Base-by-base conservation (phyloP, 805 yeast genomes). In the Candida khao-thaluensis region DNA sequence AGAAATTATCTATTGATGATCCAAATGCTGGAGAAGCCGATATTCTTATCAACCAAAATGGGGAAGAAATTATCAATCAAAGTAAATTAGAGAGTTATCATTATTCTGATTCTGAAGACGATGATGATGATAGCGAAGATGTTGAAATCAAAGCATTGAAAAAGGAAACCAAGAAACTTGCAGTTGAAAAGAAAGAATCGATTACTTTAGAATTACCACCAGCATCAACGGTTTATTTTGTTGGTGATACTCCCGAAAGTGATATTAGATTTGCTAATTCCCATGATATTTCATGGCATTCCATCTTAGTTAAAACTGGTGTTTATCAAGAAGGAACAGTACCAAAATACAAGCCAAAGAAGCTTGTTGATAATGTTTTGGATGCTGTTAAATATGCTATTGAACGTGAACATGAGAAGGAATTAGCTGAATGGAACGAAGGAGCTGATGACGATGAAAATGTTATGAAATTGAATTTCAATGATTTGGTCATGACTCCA, bases 191-290 rank as follows among this genome's bases (percentile, higher is more conserved):
- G 34, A 57, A 56, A 30, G 71, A 66, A 25, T 53, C 63, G 40
- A 66, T 69, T 46, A 65, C 68, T 17, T 78, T 69, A 50, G 81
- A 81, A 40, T 64, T 85, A 48, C 93, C 93, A 5, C 90, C 90
- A 3, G 88, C 93, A 3, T 81, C 87, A 4, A 85, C 93, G 0
- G 95, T 86, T 11, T 85, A 85, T 60, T 86, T 85, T 64, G 93
- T 85, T 37, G 95, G 95, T 52, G 95, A 85, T 56, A 85, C 95
- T 10, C 95, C 95, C 14, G 95, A 85, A 64, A 82, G 90, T 5
- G 95, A 85, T 60, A 85, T 85, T 47, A 71, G 93, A 60, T 86
- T 86, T 65, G 95, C 95, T 38, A 85, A 85, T 66, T 81, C 89
- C 14, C 91, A 85, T 62, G 93, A 85, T 57, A 77, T 77, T 44